Conservation (phyloP, 148 eudicot genomes). For the Selenicereus undatus region DNA sequence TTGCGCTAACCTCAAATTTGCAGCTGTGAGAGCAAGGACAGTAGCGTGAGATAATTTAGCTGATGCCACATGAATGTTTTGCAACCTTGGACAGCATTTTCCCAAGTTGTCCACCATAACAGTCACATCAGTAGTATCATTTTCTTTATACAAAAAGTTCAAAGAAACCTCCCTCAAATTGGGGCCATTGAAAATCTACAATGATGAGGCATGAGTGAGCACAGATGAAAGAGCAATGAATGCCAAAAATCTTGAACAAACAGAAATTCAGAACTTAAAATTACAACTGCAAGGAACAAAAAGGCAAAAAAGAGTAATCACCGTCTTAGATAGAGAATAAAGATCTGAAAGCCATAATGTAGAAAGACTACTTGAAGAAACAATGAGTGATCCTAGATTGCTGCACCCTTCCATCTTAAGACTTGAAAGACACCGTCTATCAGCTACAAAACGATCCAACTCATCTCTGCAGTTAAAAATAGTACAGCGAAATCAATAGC, state of each 20-base stretch:
- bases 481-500: slow-evolving; percentile 8
- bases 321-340: slow-evolving; percentile 81
- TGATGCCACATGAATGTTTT: slow-evolving; percentile 81
- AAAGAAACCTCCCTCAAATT: slow-evolving; percentile 74
- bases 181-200: slow-evolving; percentile 83
- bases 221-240: background rate
- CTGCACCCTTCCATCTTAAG: slow-evolving; percentile 93
- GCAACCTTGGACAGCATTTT: slow-evolving; percentile 73
- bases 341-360: slow-evolving; percentile 92
- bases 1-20: slow-evolving; percentile 66
- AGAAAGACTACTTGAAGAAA: slow-evolving; percentile 67
- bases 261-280: background rate
- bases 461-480: slow-evolving; percentile 68
- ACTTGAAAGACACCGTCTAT: slow-evolving; percentile 63
- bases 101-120: slow-evolving; percentile 66
- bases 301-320: slow-evolving; percentile 25
- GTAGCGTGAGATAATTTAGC: slow-evolving; percentile 60
- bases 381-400: slow-evolving; percentile 54
- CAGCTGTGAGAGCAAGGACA: slow-evolving; percentile 80
- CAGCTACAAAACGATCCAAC: slow-evolving; percentile 80
- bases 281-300: background rate
- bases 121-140: slow-evolving; percentile 67
- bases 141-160: slow-evolving; percentile 67
- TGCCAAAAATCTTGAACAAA: background rate
- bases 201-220: slow-evolving; percentile 16